Percentiles rank a stretch among this genome's conserved stretches.
Evolutionary conservation across 1,139 yeast genomes (phyloP).

Genomic region (Geotrichum aggregatum): DNA sequence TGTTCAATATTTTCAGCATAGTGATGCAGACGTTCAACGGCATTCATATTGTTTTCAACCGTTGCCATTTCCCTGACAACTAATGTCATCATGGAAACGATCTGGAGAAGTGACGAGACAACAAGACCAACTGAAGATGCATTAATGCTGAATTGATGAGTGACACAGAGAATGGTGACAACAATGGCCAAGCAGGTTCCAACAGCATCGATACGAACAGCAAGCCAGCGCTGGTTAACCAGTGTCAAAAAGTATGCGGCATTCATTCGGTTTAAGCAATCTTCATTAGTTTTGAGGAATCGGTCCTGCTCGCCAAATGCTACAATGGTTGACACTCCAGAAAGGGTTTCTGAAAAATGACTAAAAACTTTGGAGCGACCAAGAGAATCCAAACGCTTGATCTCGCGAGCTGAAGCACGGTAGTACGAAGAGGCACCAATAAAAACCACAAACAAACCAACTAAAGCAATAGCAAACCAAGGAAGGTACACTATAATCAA

Average conservation of each 20-base stretch:
- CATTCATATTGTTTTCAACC: constrained; percentile 77
- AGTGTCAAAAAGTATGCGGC: constrained; percentile 65
- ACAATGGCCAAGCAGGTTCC: constrained; percentile 48
- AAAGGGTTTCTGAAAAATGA: constrained; percentile 69
- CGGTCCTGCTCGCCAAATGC: constrained; percentile 50
- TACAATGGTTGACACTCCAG: constrained; percentile 67
- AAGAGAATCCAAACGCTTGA: constrained; percentile 75
- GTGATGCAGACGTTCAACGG: constrained; percentile 74
- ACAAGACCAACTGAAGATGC: constrained; percentile 72
- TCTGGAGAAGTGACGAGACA: constrained; percentile 44
- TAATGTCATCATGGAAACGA: constrained; percentile 34
- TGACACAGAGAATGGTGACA: constrained; percentile 57
- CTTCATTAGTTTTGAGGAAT: constrained; percentile 50
- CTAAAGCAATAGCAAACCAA: constrained; percentile 70
- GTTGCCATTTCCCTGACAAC: constrained; percentile 52
- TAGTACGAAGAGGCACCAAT: constrained; percentile 54
- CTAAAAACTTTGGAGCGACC: constrained; percentile 74
- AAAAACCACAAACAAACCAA: constrained; percentile 48
- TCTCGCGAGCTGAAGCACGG: constrained; percentile 76
- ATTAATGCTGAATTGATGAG: constrained; percentile 55
- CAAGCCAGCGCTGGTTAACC: constrained; percentile 77
- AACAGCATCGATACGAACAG: constrained; percentile 55
- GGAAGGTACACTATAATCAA: constrained; percentile 71
- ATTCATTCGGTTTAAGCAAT: constrained; percentile 57
- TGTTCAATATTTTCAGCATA: constrained; percentile 67